A percentile compares a stretch with the other conserved stretches of the same genome.
Conservation (phyloP, 1,139 yeast species). For the Sugiyamaella neomexicana region DNA sequence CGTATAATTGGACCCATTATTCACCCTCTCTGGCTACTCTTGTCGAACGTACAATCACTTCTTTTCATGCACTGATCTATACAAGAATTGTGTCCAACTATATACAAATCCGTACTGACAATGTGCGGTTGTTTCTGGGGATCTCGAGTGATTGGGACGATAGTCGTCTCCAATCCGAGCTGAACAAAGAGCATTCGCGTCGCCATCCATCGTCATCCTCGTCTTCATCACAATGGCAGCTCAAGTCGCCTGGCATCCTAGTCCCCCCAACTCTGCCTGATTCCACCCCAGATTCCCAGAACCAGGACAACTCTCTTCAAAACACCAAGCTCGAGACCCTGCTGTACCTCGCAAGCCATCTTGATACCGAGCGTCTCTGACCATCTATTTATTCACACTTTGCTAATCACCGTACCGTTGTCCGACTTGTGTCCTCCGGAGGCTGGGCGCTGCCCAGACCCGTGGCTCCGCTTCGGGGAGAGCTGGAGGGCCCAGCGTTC, state of each 20-base stretch:
- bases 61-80: conserved; percentile 1
- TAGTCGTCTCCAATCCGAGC: conserved; percentile 5
- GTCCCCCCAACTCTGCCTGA: conserved; percentile 18
- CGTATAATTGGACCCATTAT: conserved; percentile 2
- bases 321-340: conserved; percentile 1
- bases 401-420: neutral
- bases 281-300: neutral
- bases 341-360: conserved; percentile 8
- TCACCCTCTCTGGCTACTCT: conserved; percentile 11
- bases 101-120: conserved; percentile 8
- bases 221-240: neutral
- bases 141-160: conserved; percentile 3
- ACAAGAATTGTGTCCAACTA: conserved; percentile 7
- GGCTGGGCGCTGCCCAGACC: neutral
- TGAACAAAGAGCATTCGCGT: conserved; percentile 3
- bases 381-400: conserved; percentile 2
- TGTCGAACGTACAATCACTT: conserved; percentile 4
- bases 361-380: conserved; percentile 10
- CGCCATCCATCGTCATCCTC: neutral
- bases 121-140: conserved; percentile 14
- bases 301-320: neutral
- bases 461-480: neutral
- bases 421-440: neutral
- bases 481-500: too few relatives aligned
- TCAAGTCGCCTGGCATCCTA: neutral